Conservation (phyloP, 1,139 yeast genomes). For the Wickerhamomyces sp. region DNA sequence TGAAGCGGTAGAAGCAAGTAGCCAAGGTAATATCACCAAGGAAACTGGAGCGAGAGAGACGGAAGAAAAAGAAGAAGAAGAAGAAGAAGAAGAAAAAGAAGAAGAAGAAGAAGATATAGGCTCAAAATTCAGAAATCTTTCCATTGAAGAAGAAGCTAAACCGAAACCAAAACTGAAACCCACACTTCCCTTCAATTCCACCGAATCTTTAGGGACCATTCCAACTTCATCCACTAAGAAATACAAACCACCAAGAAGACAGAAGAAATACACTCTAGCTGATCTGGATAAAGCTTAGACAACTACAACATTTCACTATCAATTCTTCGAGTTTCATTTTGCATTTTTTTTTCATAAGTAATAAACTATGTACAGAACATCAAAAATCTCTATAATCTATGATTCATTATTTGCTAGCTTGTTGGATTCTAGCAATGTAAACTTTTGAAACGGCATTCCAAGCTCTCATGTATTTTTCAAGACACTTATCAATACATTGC, state of each 20-base stretch:
- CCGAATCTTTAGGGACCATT: no score
- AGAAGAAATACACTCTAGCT: slow-evolving; percentile 14
- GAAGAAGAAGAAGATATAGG: neutral
- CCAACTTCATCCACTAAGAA: slow-evolving; percentile 5
- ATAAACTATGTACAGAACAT: no score
- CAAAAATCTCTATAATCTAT: no score
- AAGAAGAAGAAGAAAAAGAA: no score
- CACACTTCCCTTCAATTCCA: no score
- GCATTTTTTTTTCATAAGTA: no score
- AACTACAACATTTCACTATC: no score
- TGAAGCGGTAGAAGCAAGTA: no score
- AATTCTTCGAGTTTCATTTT: no score
- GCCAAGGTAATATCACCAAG: no score
- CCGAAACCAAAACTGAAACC: no score
- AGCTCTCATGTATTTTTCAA: slow-evolving; percentile 84
- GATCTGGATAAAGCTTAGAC: slow-evolving; percentile 15
- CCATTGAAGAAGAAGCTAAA: no score
- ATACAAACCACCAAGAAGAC: slow-evolving; percentile 8
- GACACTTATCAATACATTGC: slow-evolving; percentile 67
- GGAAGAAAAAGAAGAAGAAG: neutral
- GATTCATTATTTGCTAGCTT: slow-evolving; percentile 29
- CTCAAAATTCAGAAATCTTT: slow-evolving; percentile 1
- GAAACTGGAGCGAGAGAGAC: neutral
- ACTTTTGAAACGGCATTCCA: slow-evolving; percentile 83
- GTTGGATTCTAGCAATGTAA: slow-evolving; percentile 71